These are phyloP conservation scores for Boeremia lycopersici DNA, from an alignment of 2,329 filamentous ascomycete species.

Conservation along the genomic window DNA sequence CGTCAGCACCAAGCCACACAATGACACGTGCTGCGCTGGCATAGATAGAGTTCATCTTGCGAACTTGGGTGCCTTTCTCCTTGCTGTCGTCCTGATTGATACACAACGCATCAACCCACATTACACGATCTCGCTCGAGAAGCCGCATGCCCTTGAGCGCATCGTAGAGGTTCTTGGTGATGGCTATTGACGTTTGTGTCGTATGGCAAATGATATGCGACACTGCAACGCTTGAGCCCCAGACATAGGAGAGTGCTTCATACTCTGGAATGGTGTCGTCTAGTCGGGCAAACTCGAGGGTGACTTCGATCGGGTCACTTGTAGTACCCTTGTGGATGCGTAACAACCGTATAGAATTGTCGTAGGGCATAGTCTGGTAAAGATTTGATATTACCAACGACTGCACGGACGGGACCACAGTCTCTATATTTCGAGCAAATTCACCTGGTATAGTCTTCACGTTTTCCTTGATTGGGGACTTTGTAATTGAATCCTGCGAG, in stretches of 20 bases:
- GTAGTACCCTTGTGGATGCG: conserved; percentile 14
- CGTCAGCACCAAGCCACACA: conserved; percentile 17
- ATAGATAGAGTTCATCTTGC: conserved; percentile 20
- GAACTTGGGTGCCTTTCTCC: conserved; percentile 21
- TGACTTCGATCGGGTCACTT: neutral
- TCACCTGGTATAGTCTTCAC: too few species aligned
- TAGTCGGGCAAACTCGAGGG: conserved; percentile 12
- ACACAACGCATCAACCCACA: conserved; percentile 25
- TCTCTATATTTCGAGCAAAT: neutral
- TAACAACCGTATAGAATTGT: conserved; percentile 20
- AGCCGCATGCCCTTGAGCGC: conserved; percentile 16
- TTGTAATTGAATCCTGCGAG: neutral
- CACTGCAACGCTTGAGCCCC: conserved; percentile 6
- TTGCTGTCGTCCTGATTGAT: conserved; percentile 21
- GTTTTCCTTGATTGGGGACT: neutral
- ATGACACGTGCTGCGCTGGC: conserved; percentile 8
- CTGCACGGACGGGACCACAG: neutral
- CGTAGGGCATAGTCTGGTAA: conserved; percentile 2
- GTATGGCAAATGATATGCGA: neutral
- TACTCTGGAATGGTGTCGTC: conserved; percentile 10
- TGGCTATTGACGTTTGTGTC: neutral
- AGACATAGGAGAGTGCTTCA: conserved; percentile 25
- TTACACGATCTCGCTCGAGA: neutral
- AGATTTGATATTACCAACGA: neutral
- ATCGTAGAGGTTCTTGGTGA: conserved; percentile 14